These are phyloP conservation scores for Rickenella mellea DNA, from an alignment of 768 basidiomycete species.

Conservation along the genomic window DNA sequence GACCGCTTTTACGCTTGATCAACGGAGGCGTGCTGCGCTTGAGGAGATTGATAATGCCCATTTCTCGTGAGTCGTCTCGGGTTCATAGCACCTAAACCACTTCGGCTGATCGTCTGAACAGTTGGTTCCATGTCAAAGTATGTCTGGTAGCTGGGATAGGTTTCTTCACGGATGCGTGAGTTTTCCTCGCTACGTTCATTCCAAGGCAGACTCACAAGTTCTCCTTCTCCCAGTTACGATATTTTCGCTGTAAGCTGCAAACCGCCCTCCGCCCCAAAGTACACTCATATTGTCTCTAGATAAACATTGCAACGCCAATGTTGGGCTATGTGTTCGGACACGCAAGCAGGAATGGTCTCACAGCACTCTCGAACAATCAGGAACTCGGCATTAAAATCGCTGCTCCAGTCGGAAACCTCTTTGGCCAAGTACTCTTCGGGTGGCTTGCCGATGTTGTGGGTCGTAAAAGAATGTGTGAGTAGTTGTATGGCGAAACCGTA, in stretches of 20 bases:
- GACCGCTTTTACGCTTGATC: too few relatives aligned
- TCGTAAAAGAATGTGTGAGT: constrained; percentile 28
- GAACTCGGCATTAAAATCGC: constrained; percentile 37
- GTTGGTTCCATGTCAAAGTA: not conserved
- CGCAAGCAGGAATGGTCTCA: not conserved
- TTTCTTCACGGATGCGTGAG: constrained; percentile 22
- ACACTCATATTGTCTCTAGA: constrained; percentile 24
- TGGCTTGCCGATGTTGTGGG: constrained; percentile 36
- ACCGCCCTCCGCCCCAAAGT: not conserved
- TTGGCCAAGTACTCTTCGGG: constrained; percentile 34
- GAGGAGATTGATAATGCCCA: not conserved
- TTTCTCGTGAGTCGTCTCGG: not conserved
- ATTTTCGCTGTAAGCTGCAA: constrained; percentile 19
- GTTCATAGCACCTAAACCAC: not conserved
- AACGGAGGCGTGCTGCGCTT: not conserved
- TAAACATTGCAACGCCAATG: constrained; percentile 37
- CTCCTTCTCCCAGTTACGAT: constrained; percentile 21
- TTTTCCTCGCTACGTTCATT: not conserved
- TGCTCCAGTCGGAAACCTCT: constrained; percentile 28
- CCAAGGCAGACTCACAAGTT: not conserved
- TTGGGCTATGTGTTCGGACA: constrained; percentile 34
- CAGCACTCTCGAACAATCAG: constrained; percentile 23
- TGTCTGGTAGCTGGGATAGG: constrained; percentile 17
- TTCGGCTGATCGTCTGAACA: not conserved
- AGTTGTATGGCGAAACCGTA: too few relatives aligned